Base-by-base conservation (phyloP, 1,139 yeast species). In the Zygoascus hellenicus region DNA sequence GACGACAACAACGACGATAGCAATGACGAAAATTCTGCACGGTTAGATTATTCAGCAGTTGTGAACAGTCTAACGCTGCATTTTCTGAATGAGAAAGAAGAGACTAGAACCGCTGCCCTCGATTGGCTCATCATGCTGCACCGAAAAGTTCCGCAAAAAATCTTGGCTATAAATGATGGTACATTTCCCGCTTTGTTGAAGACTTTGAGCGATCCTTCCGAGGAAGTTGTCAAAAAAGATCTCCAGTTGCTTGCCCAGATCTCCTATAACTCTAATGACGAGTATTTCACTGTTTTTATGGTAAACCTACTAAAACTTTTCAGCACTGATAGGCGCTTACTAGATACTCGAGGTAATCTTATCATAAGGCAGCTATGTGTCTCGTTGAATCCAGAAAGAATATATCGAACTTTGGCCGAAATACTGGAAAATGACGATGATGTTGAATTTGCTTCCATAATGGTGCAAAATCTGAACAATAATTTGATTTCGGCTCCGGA, bases 71-170 rank as follows among this genome's bases (percentile, higher is more conserved):
- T 83, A 48, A 78, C 83, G 0, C 57, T 77, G 31, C 86, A 81
- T 54, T 78, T 83, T 51, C 65, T 78, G 50, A 80, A 77, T 54
- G 85, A 82, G 48, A 83, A 87, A 56, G 96, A 88, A 54, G 79
- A 83, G 32, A 86, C 97, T 0, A 73, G 94, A 54, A 76, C 89
- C 15, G 89, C 95, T 0, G 85, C 95, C 15, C 70, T 94, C 41
- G 96, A 90, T 55, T 94, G 98, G 98, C 71, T 94, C 33, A 81
- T 83, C 22, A 80, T 88, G 74, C 72, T 94, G 41, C 94, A 90
- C 59, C 76, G 80, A 31, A 81, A 81, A 55, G 83, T 83, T 38
- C 87, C 94, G 0, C 68, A 75, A 26, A 58, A 77, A 79, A 58
- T 72, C 77, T 55, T 80, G 73, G 60, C 82, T 67, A 62, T 65